A percentile compares a stretch with the other conserved stretches of the same genome.
phyloP scores from a whole-genome alignment of 108 stramenopile species.

The Cylindrotheca closterium region DNA sequence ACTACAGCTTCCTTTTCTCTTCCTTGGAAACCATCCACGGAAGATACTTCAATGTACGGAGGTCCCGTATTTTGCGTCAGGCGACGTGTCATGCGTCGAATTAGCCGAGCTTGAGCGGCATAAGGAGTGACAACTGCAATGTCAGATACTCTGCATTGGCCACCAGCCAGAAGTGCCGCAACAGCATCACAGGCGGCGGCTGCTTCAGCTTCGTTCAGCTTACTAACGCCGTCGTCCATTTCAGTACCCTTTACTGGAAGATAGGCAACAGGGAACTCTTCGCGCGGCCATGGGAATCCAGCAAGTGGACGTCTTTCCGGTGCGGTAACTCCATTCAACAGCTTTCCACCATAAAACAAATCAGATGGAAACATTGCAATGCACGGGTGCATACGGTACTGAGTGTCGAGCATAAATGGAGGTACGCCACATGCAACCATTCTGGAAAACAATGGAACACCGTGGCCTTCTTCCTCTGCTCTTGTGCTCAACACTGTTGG shows the following conservation, averaged over 20 bases:
- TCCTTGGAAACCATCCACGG: conserved; percentile 99
- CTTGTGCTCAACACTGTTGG: conserved; percentile 87
- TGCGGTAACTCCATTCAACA: conserved; percentile 81
- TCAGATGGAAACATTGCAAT: conserved; percentile 93
- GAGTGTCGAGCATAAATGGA: conserved; percentile 91
- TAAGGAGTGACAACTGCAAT: conserved; percentile 99
- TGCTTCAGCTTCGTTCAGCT: conserved; percentile 94
- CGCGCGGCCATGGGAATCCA: conserved; percentile 91
- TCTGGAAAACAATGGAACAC: conserved; percentile 85
- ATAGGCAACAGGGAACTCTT: conserved; percentile 90
- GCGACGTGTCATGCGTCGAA: conserved; percentile 74
- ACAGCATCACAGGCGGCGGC: conserved; percentile 86
- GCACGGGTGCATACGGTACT: conserved; percentile 94
- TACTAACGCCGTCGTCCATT: conserved; percentile 90
- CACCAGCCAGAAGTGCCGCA: conserved; percentile 73
- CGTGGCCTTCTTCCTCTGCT: conserved; percentile 88
- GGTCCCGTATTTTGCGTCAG: conserved; percentile 61
- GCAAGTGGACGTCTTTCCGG: conserved; percentile 84
- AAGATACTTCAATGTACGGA: conserved; percentile 91
- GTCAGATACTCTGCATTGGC: conserved; percentile 81
- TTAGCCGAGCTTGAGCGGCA: conserved; percentile 95
- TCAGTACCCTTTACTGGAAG: conserved; percentile 80
- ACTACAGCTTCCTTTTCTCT: conserved; percentile 99
- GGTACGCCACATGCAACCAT: conserved; percentile 91
- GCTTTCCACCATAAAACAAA: conserved; percentile 88